phyloP scores from a whole-genome alignment of 768 basidiomycete genomes.

The Phanerochaete sordida region DNA sequence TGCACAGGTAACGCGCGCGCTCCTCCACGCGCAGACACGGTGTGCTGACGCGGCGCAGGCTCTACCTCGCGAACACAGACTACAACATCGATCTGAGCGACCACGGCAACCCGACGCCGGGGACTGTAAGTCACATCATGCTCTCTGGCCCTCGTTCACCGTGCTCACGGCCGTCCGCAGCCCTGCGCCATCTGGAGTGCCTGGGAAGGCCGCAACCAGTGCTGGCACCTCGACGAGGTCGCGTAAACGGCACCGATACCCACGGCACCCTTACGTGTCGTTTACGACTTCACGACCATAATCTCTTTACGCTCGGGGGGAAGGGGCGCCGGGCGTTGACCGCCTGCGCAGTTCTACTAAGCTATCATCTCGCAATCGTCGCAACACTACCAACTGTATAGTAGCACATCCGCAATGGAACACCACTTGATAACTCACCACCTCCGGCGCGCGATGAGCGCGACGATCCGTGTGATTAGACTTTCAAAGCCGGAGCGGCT shows the following conservation, averaged over 20 bases:
- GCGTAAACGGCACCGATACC: too few relatives aligned
- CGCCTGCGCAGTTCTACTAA: not conserved
- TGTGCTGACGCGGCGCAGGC: slow-evolving; percentile 25
- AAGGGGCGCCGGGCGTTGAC: not conserved
- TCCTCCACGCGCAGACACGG: not conserved
- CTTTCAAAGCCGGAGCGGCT: not conserved
- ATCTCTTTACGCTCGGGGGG: too few relatives aligned
- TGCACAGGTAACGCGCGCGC: slow-evolving; percentile 35
- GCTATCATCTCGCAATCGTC: not conserved
- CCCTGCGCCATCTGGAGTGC: slow-evolving; percentile 44
- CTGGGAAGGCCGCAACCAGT: slow-evolving; percentile 50
- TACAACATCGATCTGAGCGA: slow-evolving; percentile 44
- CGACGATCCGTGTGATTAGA: not conserved
- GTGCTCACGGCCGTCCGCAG: not conserved
- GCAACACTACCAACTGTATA: not conserved
- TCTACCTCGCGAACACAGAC: slow-evolving; percentile 41
- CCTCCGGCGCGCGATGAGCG: not conserved
- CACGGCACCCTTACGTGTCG: too few relatives aligned
- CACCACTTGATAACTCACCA: not conserved
- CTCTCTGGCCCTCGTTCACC: not conserved
- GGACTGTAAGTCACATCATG: slow-evolving; percentile 25
- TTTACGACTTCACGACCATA: too few relatives aligned
- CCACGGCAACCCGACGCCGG: slow-evolving; percentile 41
- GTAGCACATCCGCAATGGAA: not conserved
- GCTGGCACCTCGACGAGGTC: slow-evolving; percentile 43